These are phyloP conservation scores for Aspergillus amoenus DNA, from an alignment of 2,329 filamentous ascomycete species.

Conservation along the genomic window DNA sequence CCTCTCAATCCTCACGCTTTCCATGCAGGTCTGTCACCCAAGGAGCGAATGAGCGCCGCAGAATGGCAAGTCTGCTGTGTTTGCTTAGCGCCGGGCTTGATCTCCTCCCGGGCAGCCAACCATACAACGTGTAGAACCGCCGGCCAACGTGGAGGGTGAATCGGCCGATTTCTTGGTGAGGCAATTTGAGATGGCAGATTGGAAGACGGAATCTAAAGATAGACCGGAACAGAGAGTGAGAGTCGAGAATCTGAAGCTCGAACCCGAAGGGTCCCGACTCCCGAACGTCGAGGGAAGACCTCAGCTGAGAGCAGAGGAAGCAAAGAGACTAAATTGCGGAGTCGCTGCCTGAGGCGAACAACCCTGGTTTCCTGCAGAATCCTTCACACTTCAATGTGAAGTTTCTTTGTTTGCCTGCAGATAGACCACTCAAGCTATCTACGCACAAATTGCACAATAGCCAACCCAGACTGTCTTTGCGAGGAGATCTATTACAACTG, in stretches of 20 bases:
- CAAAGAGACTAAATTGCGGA: neutral
- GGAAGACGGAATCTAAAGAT: slow-evolving; percentile 8
- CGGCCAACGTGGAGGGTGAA: slow-evolving; percentile 5
- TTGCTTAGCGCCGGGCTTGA: slow-evolving; percentile 31
- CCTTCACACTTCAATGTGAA: neutral
- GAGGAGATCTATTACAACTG: too few species aligned
- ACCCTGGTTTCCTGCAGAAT: neutral
- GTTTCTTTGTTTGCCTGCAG: neutral
- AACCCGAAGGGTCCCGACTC: neutral
- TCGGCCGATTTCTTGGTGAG: neutral
- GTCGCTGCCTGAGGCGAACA: neutral
- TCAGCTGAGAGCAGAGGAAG: neutral
- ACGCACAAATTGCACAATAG: neutral
- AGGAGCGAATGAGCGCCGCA: slow-evolving; percentile 17
- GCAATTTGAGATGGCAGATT: neutral
- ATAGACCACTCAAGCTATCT: neutral
- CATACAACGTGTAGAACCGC: slow-evolving; percentile 30
- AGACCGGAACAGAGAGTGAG: neutral
- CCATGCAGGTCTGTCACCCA: slow-evolving; percentile 23
- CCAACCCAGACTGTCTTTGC: too few species aligned
- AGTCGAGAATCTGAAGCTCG: neutral
- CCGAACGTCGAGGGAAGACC: neutral
- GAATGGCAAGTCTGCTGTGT: slow-evolving; percentile 23
- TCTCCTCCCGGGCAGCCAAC: slow-evolving; percentile 28
- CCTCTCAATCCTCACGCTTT: slow-evolving; percentile 7